Evolutionary conservation across 169 alveolate species (phyloP), one percentile per base, ranked within the genome.

Genomic region (Cryptosporidium meleagridis): DNA sequence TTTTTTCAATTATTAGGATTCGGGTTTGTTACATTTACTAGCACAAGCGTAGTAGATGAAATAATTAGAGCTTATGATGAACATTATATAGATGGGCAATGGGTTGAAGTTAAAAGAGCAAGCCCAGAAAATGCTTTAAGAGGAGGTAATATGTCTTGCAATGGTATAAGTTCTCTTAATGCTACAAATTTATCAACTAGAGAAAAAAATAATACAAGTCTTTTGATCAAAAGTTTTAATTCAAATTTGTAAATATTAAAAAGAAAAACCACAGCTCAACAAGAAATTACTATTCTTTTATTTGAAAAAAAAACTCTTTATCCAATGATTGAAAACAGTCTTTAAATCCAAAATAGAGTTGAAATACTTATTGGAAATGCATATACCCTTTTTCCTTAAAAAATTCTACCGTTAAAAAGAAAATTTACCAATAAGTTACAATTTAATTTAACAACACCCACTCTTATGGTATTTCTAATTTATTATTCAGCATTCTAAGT

Each of bases 101-200:
- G 96, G 96, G 92, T 97, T 41, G 98, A 96, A 35, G 97, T 96
- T 45, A 96, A 96, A 91, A 92, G 93, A 71, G 98, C 98, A 26
- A 92, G 92, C 51, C 97, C 98, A 18, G 89, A 80, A 62, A 80
- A 80, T 80, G 89, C 89, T 16, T 29, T 80, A 62, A 80, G 75
- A 65, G 68, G 89, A 44, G 86, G 86, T 16, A 80, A 80, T 39
- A 61, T 62, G 59, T 35, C 73, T 26, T 59, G 75, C 18, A 80
- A 62, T 33, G 59, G 70, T 31, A 80, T 80, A 29, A 65, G 51
- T 29, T 80, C 89, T 26, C 41, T 59, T 23, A 80, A 41, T 41
- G 73, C 75, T 10, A 80, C 75, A 59, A 73, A 73, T 59, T 31
- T 73, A 33, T 53, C 86, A 18, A 73, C 86, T 6, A 69, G 89